These are phyloP conservation scores for Nakazawaea ishiwadae DNA, from an alignment of 805 yeast species.

Conservation along the genomic window DNA sequence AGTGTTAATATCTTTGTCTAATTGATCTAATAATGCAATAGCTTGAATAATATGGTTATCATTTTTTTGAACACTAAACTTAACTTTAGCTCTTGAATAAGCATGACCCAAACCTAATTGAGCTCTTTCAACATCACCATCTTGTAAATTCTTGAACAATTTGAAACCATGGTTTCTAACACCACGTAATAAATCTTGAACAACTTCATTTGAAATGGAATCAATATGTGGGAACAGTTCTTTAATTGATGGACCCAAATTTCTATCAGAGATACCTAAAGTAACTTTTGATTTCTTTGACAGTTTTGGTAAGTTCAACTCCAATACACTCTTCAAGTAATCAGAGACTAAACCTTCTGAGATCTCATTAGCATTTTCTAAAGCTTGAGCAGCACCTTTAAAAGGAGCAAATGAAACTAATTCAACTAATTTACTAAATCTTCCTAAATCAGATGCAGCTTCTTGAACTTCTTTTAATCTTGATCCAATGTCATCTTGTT, in stretches of 20 bases:
- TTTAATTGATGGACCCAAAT: conserved; percentile 94
- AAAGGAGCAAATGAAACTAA: conserved; percentile 95
- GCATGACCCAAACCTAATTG: conserved; percentile 99
- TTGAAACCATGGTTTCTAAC: conserved; percentile 87
- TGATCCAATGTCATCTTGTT: conserved; percentile 92
- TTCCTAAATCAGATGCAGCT: conserved; percentile 78
- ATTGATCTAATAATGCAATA: conserved; percentile 93
- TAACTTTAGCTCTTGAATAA: conserved; percentile 97
- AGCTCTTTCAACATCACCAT: conserved; percentile 95
- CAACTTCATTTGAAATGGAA: conserved; percentile 85
- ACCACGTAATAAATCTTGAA: conserved; percentile 94
- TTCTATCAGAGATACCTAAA: conserved; percentile 90
- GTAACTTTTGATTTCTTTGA: conserved; percentile 61
- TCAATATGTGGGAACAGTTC: conserved; percentile 86
- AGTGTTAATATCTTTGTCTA: conserved; percentile 97
- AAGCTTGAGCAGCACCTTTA: conserved; percentile 99
- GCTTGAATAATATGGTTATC: conserved; percentile 99
- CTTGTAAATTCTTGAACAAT: conserved; percentile 84
- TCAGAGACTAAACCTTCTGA: conserved; percentile 96
- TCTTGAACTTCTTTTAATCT: conserved; percentile 92
- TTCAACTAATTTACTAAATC: conserved; percentile 89
- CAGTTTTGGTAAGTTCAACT: conserved; percentile 83
- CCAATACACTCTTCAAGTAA: conserved; percentile 82
- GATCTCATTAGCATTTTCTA: conserved; percentile 96
- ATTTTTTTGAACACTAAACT: conserved; percentile 97